These are phyloP conservation scores for Naganishia randhawae DNA, from an alignment of 768 basidiomycete genomes.

Conservation along the genomic window DNA sequence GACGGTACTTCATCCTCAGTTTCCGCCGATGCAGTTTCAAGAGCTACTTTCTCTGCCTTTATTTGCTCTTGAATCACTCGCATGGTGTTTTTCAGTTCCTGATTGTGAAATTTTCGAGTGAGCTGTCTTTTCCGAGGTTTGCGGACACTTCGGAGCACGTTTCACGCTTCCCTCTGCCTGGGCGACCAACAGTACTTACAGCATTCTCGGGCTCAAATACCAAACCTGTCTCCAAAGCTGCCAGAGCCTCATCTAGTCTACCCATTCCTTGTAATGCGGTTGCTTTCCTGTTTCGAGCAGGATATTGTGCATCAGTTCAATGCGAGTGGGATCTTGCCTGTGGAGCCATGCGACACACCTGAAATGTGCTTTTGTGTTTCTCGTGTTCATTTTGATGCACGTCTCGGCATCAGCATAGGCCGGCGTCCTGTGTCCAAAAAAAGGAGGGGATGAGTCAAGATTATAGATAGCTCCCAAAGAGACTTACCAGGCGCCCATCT, in stretches of 20 bases:
- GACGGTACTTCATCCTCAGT: not conserved
- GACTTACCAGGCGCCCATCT: slow-evolving; percentile 63
- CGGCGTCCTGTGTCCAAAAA: slow-evolving; percentile 35
- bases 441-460: slow-evolving; percentile 10
- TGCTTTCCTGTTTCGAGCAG: slow-evolving; percentile 57
- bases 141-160: not conserved
- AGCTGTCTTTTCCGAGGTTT: not conserved
- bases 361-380: slow-evolving; percentile 96
- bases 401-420: slow-evolving; percentile 71
- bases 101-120: not conserved
- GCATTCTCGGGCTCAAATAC: slow-evolving; percentile 72
- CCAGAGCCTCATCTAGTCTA: slow-evolving; percentile 68
- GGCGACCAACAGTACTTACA: slow-evolving; percentile 51
- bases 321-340: not conserved
- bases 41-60: not conserved
- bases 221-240: slow-evolving; percentile 75
- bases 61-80: slow-evolving; percentile 3
- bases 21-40: not conserved
- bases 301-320: not conserved
- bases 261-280: slow-evolving; percentile 77
- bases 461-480: not conserved
- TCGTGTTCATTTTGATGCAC: slow-evolving; percentile 74
- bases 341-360: slow-evolving; percentile 49
- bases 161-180: too few relatives aligned
- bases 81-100: slow-evolving; percentile 23